phyloP scores from a whole-genome alignment of 148 eudicot species.

The Heliosperma pusillum region DNA sequence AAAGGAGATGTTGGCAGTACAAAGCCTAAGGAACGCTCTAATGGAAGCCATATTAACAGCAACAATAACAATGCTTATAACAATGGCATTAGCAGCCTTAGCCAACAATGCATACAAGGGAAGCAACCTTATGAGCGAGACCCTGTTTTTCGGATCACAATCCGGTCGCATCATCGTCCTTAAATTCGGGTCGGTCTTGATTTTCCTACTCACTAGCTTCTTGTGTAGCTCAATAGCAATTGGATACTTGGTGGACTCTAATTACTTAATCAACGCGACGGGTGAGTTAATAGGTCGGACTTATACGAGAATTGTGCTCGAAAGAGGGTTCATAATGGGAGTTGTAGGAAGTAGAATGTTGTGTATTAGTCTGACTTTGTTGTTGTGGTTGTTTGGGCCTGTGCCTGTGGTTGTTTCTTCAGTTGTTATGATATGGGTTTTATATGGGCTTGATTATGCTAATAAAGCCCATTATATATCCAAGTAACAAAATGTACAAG shows the following conservation, averaged over 20 bases:
- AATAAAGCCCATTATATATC: background rate
- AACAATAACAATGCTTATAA: conserved; percentile 47
- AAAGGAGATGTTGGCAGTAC: conserved; percentile 69
- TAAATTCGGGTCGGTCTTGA: conserved; percentile 54
- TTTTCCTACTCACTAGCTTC: no score
- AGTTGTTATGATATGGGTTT: conserved; percentile 44
- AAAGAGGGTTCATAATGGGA: no score
- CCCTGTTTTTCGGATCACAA: no score
- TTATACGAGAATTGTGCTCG: no score
- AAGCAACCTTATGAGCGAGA: conserved; percentile 28
- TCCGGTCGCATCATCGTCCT: conserved; percentile 43
- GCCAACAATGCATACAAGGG: conserved; percentile 59
- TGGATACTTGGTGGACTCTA: no score
- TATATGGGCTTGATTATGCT: conserved; percentile 61
- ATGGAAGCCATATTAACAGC: no score
- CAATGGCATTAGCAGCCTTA: conserved; percentile 50
- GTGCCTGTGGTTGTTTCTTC: conserved; percentile 55
- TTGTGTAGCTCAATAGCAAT: no score
- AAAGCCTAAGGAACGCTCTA: no score
- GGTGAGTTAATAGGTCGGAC: conserved; percentile 26
- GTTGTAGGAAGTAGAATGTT: conserved; percentile 60
- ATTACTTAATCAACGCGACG: conserved; percentile 63
- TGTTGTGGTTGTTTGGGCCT: conserved; percentile 76
- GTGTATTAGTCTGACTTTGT: conserved; percentile 48
- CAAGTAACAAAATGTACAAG: background rate